These are phyloP conservation scores for Pedinophyceae sp. DNA, from an alignment of 139 green algal genomes.

Conservation along the genomic window DNA sequence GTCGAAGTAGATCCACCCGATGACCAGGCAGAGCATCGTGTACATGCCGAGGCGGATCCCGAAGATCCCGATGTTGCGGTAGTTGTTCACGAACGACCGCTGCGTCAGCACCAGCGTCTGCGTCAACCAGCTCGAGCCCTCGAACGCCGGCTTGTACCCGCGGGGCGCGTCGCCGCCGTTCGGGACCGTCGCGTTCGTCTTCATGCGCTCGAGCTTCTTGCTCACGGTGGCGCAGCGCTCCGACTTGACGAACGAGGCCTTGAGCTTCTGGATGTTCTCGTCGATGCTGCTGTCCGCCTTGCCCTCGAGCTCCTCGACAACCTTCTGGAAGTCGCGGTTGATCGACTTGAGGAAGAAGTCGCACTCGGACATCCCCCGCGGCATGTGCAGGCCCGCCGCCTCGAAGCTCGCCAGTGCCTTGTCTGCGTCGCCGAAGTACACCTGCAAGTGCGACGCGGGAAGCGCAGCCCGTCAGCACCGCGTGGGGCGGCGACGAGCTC, in stretches of 20 bases:
- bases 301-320: constrained; percentile 3
- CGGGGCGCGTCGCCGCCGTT: too few relatives aligned
- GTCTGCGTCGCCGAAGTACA: constrained; percentile 36
- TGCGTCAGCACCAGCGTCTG: constrained; percentile 6
- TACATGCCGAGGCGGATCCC: constrained; percentile 37
- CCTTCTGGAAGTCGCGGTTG: constrained; percentile 39
- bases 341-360: constrained; percentile 54
- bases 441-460: too few relatives aligned
- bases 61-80: constrained; percentile 45
- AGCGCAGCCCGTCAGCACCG: too few relatives aligned
- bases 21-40: constrained; percentile 22
- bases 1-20: constrained; percentile 29
- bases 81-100: constrained; percentile 37
- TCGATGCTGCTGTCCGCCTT: constrained; percentile 3
- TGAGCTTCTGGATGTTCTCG: constrained; percentile 19
- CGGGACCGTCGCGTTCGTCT: too few relatives aligned
- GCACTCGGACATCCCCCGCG: constrained; percentile 9
- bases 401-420: constrained; percentile 30
- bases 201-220: too few relatives aligned
- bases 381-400: constrained; percentile 33
- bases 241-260: too few relatives aligned
- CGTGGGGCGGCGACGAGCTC: too few relatives aligned
- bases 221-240: too few relatives aligned
- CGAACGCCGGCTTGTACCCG: too few relatives aligned
- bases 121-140: not conserved